phyloP scores from a whole-genome alignment of 768 basidiomycete species.

The Russula brevipes region DNA sequence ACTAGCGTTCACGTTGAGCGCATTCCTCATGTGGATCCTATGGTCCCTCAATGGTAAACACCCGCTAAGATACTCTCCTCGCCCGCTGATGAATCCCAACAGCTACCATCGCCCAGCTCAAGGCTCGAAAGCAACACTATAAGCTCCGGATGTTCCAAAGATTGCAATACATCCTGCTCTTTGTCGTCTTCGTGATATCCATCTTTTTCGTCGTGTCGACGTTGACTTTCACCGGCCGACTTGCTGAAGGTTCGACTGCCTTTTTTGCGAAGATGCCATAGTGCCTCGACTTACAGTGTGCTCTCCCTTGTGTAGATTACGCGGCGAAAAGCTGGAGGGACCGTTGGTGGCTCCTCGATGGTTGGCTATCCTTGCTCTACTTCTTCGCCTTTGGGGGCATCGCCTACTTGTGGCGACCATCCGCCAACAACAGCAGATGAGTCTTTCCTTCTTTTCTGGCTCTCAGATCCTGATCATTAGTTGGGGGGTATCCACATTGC shows the following conservation, averaged over 20 bases:
- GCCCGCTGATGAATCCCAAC: conserved; percentile 16
- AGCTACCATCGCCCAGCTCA: conserved; percentile 88
- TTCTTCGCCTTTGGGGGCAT: conserved; percentile 74
- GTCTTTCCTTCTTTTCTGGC: conserved; percentile 31
- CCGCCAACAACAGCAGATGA: conserved; percentile 82
- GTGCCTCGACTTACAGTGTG: not conserved
- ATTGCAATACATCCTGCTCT: conserved; percentile 79
- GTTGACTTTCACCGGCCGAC: conserved; percentile 83
- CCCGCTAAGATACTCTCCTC: not conserved
- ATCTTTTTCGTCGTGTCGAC: conserved; percentile 93
- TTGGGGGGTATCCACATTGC: conserved; percentile 55
- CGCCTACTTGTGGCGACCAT: conserved; percentile 90
- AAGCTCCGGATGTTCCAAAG: conserved; percentile 86
- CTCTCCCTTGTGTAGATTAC: conserved; percentile 55
- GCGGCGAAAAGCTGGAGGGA: conserved; percentile 84
- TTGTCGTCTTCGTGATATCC: conserved; percentile 73
- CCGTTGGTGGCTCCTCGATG: conserved; percentile 96
- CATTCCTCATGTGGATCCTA: conserved; percentile 95
- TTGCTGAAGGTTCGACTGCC: conserved; percentile 72
- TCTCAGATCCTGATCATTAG: conserved; percentile 24
- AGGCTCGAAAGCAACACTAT: conserved; percentile 78
- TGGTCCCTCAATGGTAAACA: conserved; percentile 73
- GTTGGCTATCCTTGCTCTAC: conserved; percentile 88
- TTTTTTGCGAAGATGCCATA: not conserved
- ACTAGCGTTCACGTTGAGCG: conserved; percentile 90